A percentile compares a stretch with the other conserved stretches of the same genome.
These are phyloP conservation scores for Neofusicoccum umdonicola DNA, from an alignment of 2,329 filamentous ascomycete genomes.

Conservation along the genomic window DNA sequence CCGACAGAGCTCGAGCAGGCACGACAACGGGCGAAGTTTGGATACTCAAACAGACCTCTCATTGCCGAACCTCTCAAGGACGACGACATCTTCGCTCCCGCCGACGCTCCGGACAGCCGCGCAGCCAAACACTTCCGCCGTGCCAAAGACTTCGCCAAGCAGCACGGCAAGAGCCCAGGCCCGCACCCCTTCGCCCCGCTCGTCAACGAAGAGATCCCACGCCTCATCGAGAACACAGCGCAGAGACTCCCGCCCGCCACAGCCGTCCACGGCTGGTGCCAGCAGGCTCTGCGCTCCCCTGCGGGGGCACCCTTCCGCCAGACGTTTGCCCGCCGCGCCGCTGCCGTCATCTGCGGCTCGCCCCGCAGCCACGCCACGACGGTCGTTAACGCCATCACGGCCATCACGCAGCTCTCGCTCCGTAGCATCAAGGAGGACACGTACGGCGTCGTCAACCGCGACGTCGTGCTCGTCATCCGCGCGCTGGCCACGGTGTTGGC, in stretches of 20 bases:
- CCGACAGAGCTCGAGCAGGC: slow-evolving; percentile 38
- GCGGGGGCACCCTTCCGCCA: slow-evolving; percentile 69
- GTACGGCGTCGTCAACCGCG: slow-evolving; percentile 81
- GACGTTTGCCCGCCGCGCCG: slow-evolving; percentile 63
- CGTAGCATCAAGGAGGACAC: slow-evolving; percentile 76
- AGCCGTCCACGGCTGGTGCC: neutral
- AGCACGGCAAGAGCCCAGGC: slow-evolving; percentile 36
- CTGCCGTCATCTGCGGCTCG: slow-evolving; percentile 67
- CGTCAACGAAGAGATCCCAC: slow-evolving; percentile 23
- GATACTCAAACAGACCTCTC: slow-evolving; percentile 40
- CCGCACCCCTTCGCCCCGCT: slow-evolving; percentile 6
- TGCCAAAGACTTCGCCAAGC: slow-evolving; percentile 47
- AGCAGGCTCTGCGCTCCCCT: slow-evolving; percentile 23
- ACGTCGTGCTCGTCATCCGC: slow-evolving; percentile 72
- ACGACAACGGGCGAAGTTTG: neutral
- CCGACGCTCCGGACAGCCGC: slow-evolving; percentile 36
- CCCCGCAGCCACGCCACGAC: slow-evolving; percentile 62
- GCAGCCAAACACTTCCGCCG: slow-evolving; percentile 37
- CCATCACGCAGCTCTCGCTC: slow-evolving; percentile 67
- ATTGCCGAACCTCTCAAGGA: slow-evolving; percentile 46
- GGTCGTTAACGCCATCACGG: slow-evolving; percentile 57
- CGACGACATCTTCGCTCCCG: slow-evolving; percentile 47
- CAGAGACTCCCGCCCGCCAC: neutral
- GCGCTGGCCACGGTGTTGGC: slow-evolving; percentile 67
- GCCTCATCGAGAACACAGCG: slow-evolving; percentile 1